Conservation (phyloP, 75 land plant species). For the Chamaecyparis obtusa region DNA sequence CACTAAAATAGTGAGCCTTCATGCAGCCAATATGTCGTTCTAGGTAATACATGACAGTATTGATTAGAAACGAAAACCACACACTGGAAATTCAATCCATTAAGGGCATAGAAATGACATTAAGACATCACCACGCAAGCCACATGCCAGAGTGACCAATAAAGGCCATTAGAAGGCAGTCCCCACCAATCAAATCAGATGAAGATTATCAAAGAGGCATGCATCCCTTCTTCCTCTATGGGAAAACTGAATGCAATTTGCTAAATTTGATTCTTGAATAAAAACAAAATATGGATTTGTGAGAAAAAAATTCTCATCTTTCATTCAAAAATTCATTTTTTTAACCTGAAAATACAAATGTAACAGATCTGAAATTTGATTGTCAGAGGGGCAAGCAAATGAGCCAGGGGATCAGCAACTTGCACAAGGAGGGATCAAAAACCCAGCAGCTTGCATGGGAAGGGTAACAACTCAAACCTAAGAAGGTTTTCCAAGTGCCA, state of each 20-base stretch:
- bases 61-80: not conserved
- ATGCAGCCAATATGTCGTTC: not conserved
- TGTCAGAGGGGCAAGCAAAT: not conserved
- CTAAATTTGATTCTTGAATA: not conserved
- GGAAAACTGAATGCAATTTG: not conserved
- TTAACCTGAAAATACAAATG: not conserved
- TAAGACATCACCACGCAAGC: not conserved
- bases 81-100: not conserved
- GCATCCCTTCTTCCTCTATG: not conserved
- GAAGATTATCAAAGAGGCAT: not conserved
- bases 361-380: not conserved
- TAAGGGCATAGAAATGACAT: not conserved
- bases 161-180: not conserved
- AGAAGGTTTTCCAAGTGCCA: not conserved
- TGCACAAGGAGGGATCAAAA: not conserved
- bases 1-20: not conserved
- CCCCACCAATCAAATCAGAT: not conserved
- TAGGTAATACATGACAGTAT: not conserved
- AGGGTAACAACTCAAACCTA: not conserved
- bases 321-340: not conserved
- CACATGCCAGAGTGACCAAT: not conserved
- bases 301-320: not conserved
- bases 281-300: not conserved
- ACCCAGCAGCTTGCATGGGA: not conserved
- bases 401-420: not conserved